Conservation (phyloP, 2,329 filamentous ascomycete genomes). For the Rachicladosporium sp. region DNA sequence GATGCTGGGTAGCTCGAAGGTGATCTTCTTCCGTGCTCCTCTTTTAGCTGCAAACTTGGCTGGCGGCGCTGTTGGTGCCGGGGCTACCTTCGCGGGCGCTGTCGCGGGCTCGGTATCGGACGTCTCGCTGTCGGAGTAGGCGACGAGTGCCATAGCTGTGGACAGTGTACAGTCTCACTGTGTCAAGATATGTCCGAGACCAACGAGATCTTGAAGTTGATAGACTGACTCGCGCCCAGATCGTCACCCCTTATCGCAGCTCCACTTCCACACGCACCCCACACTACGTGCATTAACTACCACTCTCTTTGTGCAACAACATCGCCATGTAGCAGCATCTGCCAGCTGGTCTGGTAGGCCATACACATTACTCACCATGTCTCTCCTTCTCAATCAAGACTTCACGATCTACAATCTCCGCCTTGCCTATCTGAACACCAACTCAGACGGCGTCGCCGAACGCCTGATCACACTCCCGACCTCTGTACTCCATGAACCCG, state of each 20-base stretch:
- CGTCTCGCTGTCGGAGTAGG: slow-evolving; percentile 67
- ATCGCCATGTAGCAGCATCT: background rate
- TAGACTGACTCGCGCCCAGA: too few species aligned
- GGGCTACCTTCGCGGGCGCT: slow-evolving; percentile 18
- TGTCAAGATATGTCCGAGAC: background rate
- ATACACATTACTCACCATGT: slow-evolving; percentile 15
- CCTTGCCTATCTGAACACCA: slow-evolving; percentile 65
- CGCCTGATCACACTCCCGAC: slow-evolving; percentile 72
- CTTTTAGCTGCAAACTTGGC: slow-evolving; percentile 40
- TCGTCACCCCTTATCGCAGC: too few species aligned
- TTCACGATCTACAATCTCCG: slow-evolving; percentile 74
- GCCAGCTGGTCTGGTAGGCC: slow-evolving; percentile 3
- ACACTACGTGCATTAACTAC: too few species aligned
- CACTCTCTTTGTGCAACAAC: too few species aligned
- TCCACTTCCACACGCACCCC: too few species aligned
- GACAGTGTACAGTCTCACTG: background rate
- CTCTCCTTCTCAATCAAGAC: slow-evolving; percentile 27
- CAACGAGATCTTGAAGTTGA: too few species aligned
- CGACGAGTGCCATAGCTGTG: slow-evolving; percentile 57
- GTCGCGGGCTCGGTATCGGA: slow-evolving; percentile 41
- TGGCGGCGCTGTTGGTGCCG: slow-evolving; percentile 14
- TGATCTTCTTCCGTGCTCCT: slow-evolving; percentile 71
- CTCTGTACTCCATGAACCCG: slow-evolving; percentile 62
- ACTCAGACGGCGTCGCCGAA: slow-evolving; percentile 75
- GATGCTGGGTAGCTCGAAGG: slow-evolving; percentile 59